phyloP scores from a whole-genome alignment of 1,139 yeast species.

The Saccharomyces hybrid region DNA sequence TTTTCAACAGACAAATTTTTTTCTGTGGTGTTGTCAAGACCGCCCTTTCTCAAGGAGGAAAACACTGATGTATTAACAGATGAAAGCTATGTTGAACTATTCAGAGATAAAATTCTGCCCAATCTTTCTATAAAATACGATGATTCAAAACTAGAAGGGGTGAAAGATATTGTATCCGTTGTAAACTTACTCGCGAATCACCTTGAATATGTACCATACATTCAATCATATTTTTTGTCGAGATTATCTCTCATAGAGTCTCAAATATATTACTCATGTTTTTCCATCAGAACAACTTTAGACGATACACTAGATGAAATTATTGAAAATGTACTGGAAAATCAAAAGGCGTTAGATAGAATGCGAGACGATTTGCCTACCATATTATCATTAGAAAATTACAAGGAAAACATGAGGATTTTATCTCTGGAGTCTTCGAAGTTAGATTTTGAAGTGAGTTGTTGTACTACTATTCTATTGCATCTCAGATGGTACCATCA shows the following conservation, averaged over 20 bases:
- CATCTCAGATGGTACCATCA: slow-evolving; percentile 19
- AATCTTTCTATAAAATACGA: background rate
- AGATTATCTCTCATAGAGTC: slow-evolving; percentile 16
- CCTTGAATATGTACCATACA: slow-evolving; percentile 18
- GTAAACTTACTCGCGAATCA: slow-evolving; percentile 13
- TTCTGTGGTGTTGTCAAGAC: slow-evolving; percentile 19
- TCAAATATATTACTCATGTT: slow-evolving; percentile 16
- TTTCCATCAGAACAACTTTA: slow-evolving; percentile 15
- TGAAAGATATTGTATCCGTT: slow-evolving; percentile 11
- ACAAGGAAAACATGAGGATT: slow-evolving; percentile 19
- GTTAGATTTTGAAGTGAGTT: slow-evolving; percentile 18
- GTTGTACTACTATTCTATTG: slow-evolving; percentile 17
- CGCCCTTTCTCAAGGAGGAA: slow-evolving; percentile 18
- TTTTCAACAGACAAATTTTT: slow-evolving; percentile 18
- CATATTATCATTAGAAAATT: slow-evolving; percentile 18
- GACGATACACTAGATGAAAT: slow-evolving; percentile 20
- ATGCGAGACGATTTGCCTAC: slow-evolving; percentile 23
- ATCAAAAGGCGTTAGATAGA: slow-evolving; percentile 13
- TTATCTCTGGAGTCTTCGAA: slow-evolving; percentile 18
- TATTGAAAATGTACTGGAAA: slow-evolving; percentile 13
- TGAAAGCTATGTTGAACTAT: slow-evolving; percentile 15
- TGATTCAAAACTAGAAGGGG: background rate
- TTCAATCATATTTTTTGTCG: slow-evolving; percentile 18
- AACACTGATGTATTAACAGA: slow-evolving; percentile 21
- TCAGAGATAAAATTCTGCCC: slow-evolving; percentile 11